Conservation (phyloP, 2,329 filamentous ascomycete species). For the Fusarium beomiforme region DNA sequence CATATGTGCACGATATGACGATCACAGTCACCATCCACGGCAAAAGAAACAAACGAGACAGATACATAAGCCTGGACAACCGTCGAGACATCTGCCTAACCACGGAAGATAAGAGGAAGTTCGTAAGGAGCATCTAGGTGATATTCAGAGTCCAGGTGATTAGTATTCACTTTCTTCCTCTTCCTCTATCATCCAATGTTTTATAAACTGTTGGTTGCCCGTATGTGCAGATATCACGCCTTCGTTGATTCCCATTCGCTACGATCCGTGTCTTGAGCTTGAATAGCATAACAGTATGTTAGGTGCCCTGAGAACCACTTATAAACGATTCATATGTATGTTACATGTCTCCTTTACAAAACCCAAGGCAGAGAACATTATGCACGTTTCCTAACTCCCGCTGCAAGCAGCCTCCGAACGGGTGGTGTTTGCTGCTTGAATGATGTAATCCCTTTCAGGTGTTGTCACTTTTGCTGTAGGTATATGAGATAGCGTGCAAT, state of each 20-base stretch:
- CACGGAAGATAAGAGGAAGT: neutral
- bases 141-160: neutral
- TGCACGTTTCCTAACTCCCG: neutral
- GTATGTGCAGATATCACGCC: neutral
- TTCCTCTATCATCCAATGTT: neutral
- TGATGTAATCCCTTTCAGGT: slow-evolving; percentile 34
- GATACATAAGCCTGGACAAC: neutral
- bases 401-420: neutral
- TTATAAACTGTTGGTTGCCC: neutral
- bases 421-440: slow-evolving; percentile 4
- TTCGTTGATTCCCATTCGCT: neutral
- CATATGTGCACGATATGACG: slow-evolving; percentile 33
- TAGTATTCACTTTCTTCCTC: neutral
- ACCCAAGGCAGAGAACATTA: neutral
- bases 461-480: neutral
- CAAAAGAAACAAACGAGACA: slow-evolving; percentile 8
- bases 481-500: slow-evolving; percentile 30
- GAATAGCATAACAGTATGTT: neutral
- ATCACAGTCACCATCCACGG: slow-evolving; percentile 24
- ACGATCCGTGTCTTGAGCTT: neutral
- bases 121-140: neutral
- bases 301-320: neutral
- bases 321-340: neutral
- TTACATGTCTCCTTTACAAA: neutral
- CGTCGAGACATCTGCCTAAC: neutral